Percentiles rank a stretch among this genome's conserved stretches.
These are phyloP conservation scores for Yarrowia sp. DNA, from an alignment of 805 yeast genomes.

Conservation along the genomic window DNA sequence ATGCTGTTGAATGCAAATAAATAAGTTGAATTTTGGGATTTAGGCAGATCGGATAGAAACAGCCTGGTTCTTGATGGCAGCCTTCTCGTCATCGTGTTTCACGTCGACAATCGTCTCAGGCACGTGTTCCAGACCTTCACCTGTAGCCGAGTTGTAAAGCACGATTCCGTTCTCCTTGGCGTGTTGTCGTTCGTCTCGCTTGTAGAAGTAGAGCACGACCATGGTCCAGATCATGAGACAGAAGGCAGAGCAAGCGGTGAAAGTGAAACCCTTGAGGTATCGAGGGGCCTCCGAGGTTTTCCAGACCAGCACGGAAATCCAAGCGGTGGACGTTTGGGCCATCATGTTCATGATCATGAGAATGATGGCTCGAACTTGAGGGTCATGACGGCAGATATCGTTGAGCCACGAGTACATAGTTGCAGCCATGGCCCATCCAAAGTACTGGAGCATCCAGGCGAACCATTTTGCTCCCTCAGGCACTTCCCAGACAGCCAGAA, in stretches of 20 bases:
- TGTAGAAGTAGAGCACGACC: conserved; percentile 53
- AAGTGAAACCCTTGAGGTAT: conserved; percentile 34
- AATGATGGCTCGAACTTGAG: conserved; percentile 49
- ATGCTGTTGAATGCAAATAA: conserved; percentile 23
- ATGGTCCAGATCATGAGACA: conserved; percentile 27
- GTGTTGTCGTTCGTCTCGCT: conserved; percentile 48
- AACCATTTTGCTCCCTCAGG: conserved; percentile 56
- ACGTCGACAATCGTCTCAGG: background rate
- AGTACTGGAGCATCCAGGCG: conserved; percentile 54
- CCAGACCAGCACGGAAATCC: conserved; percentile 48
- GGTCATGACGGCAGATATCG: conserved; percentile 52
- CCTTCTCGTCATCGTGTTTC: background rate
- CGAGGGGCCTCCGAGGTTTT: conserved; percentile 34
- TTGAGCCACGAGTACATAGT: conserved; percentile 56
- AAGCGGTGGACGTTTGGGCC: conserved; percentile 53
- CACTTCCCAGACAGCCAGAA: conserved; percentile 54
- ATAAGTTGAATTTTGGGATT: background rate
- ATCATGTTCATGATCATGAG: conserved; percentile 49
- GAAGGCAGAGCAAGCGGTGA: conserved; percentile 30
- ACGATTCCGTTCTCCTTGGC: conserved; percentile 49
- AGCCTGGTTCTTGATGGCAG: background rate
- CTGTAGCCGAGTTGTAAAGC: conserved; percentile 15
- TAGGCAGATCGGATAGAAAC: background rate
- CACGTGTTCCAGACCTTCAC: conserved; percentile 22
- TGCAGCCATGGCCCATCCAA: conserved; percentile 60